Conservation (phyloP, 176 grass and related monocot species). For the Musa beccarii region DNA sequence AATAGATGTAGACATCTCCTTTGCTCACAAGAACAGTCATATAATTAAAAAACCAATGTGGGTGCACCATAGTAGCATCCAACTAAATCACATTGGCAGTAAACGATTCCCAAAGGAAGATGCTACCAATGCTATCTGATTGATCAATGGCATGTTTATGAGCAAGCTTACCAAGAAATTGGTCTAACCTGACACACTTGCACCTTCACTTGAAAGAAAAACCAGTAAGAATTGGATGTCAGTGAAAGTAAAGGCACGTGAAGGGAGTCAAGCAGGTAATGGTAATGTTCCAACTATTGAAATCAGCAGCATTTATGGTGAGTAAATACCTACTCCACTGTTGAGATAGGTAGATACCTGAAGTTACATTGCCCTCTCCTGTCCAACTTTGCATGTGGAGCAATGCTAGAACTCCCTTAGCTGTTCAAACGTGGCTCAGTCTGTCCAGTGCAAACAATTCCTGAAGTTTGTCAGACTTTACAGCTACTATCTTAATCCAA, state of each 20-base stretch:
- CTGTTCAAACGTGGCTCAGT: not conserved
- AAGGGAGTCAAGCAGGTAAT: not conserved
- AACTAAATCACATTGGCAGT: no score
- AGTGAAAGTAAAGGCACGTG: not conserved
- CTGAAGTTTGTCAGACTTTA: constrained; percentile 6
- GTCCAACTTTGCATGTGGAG: not conserved
- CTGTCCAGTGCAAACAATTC: constrained; percentile 2
- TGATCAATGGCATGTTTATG: no score
- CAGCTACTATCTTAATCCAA: not conserved
- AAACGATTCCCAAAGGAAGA: no score
- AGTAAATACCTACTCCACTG: not conserved
- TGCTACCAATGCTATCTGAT: no score
- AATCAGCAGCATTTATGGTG: constrained; percentile 11
- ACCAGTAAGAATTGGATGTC: not conserved
- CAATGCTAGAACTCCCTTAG: not conserved
- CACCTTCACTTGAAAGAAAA: not conserved
- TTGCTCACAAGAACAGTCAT: no score
- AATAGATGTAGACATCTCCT: no score
- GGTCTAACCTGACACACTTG: not conserved
- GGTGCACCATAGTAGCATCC: no score
- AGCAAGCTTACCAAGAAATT: not conserved
- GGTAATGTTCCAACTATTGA: not conserved
- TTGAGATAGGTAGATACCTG: not conserved
- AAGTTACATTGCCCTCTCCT: not conserved
- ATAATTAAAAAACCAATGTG: no score